Conservation (phyloP, 2,329 filamentous ascomycete genomes). For the Colletotrichum sp. region DNA sequence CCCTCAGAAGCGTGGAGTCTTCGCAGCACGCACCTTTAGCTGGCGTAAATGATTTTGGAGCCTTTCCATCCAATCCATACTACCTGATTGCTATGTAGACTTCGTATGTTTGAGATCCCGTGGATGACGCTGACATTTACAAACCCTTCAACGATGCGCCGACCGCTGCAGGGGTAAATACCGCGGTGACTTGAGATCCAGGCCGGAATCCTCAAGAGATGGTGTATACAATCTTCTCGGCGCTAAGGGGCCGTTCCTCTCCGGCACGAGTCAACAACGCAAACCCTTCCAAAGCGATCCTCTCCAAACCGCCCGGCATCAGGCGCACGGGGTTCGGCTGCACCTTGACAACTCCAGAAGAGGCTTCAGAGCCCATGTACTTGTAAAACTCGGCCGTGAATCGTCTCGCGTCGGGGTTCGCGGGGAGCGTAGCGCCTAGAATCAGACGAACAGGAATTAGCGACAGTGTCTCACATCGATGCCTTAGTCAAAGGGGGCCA, state of each 20-base stretch:
- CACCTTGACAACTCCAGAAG: conserved; percentile 4
- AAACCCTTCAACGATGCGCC: too few species aligned
- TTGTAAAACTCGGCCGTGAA: conserved; percentile 41
- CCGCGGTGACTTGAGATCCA: too few species aligned
- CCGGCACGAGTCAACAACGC: conserved; percentile 24
- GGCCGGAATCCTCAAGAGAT: background rate
- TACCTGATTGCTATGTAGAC: too few species aligned
- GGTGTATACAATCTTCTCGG: conserved; percentile 41
- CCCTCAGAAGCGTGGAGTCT: too few species aligned
- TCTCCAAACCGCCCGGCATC: conserved; percentile 35
- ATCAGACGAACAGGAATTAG: background rate
- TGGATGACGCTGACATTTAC: too few species aligned
- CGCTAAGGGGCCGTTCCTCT: conserved; percentile 40
- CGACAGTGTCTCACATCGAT: background rate
- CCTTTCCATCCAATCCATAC: too few species aligned
- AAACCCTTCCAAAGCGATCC: conserved; percentile 31
- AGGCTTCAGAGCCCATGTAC: conserved; percentile 31
- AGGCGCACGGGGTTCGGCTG: conserved; percentile 33
- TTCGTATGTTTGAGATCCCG: too few species aligned
- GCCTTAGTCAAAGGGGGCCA: fast-evolving
- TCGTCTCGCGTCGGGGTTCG: conserved; percentile 25
- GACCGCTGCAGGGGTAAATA: too few species aligned
- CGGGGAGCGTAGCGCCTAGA: conserved; percentile 10
- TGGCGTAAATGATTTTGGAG: too few species aligned
- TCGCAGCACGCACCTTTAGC: too few species aligned